Percentiles rank a stretch among this genome's conserved stretches.
phyloP scores from a whole-genome alignment of 1,284 basidiomycete species.

The Ustilago nuda region DNA sequence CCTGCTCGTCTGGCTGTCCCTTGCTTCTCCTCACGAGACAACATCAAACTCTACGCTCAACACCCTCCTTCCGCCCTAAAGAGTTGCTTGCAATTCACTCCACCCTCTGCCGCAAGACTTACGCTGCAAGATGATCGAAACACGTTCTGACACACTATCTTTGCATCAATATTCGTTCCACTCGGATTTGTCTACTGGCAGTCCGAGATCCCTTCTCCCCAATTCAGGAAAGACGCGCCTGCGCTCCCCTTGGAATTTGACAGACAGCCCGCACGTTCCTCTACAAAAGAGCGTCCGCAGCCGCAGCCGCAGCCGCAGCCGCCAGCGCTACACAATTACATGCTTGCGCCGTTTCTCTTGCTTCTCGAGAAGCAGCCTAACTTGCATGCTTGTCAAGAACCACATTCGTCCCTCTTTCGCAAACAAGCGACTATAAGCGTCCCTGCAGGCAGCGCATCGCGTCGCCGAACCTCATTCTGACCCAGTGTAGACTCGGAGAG shows the following conservation, averaged over 20 bases:
- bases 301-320: not conserved
- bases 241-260: not conserved
- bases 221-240: not conserved
- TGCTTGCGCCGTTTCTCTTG: not conserved
- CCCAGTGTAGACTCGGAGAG: not conserved
- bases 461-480: not conserved
- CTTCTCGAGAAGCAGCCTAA: not conserved
- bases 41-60: not conserved
- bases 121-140: constrained; percentile 9
- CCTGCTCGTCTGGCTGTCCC: not conserved
- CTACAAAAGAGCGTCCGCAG: not conserved
- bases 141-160: not conserved
- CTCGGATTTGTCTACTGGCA: not conserved
- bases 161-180: not conserved
- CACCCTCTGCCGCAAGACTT: constrained; percentile 7
- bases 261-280: not conserved
- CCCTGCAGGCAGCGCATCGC: not conserved
- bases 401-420: not conserved
- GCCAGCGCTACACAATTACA: not conserved
- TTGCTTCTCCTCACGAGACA: not conserved
- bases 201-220: not conserved
- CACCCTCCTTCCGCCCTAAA: not conserved
- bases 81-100: not conserved
- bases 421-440: not conserved
- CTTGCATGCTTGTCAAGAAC: not conserved